Percentiles rank a stretch among this genome's conserved stretches.
Evolutionary conservation across 1,139 yeast species (phyloP).

Genomic region (Saccharomycopsis hybrid): DNA sequence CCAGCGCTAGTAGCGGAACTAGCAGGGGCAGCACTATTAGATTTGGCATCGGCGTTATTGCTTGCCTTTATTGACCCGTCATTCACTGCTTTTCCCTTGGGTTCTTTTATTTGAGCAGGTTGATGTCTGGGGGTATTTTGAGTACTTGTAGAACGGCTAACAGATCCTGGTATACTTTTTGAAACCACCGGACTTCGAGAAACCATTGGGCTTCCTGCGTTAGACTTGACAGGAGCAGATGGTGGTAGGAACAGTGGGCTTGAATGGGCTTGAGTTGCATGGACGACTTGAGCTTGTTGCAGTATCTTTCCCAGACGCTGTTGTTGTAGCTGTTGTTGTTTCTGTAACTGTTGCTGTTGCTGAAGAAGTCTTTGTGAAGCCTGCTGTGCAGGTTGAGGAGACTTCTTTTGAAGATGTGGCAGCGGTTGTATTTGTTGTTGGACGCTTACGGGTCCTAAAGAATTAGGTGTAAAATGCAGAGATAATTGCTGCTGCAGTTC

Average conservation of each 20-base stretch:
- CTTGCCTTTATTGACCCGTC: no score
- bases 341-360: constrained; percentile 6
- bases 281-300: neutral
- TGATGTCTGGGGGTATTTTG: constrained; percentile 8
- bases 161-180: neutral
- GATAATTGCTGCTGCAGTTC: neutral
- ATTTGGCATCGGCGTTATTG: no score
- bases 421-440: constrained; percentile 10
- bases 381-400: constrained; percentile 3
- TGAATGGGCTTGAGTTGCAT: neutral
- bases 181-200: no score
- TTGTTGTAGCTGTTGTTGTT: constrained; percentile 5
- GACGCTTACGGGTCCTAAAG: constrained; percentile 1
- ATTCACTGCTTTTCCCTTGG: neutral
- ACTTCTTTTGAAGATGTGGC: constrained; percentile 4
- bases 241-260: neutral
- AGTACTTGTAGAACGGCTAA: constrained; percentile 2
- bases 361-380: constrained; percentile 1
- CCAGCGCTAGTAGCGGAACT: no score
- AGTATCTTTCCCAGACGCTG: neutral
- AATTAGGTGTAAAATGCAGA: no score
- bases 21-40: no score
- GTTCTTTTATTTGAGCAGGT: constrained; percentile 3
- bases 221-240: constrained; percentile 3
- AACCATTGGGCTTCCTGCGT: constrained; percentile 2